Evolutionary conservation across 2,329 filamentous ascomycete species (phyloP).

Genomic region (Aspergillus jensenii): DNA sequence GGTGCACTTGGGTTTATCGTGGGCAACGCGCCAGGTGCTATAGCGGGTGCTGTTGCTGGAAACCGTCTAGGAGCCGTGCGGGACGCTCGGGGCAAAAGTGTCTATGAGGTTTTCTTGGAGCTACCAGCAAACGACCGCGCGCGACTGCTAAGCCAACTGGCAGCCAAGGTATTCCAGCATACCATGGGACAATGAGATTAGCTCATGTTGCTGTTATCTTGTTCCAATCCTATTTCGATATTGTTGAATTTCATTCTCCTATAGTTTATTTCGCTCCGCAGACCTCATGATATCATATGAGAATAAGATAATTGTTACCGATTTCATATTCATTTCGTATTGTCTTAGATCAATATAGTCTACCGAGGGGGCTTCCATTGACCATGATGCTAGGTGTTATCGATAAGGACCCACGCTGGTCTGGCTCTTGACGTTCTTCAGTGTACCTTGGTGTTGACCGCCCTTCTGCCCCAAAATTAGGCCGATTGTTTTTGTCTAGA

Average conservation of each 20-base stretch:
- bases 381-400: constrained; percentile 18
- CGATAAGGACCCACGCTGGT: constrained; percentile 25
- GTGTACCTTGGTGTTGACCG: background rate
- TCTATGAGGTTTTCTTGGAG: constrained; percentile 86
- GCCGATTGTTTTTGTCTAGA: constrained; percentile 4
- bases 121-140: constrained; percentile 80
- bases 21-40: constrained; percentile 82
- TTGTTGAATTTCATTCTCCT: background rate
- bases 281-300: background rate
- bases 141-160: constrained; percentile 77
- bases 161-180: constrained; percentile 72
- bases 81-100: constrained; percentile 90
- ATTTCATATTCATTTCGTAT: too few species aligned
- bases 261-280: background rate
- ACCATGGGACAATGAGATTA: constrained; percentile 31
- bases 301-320: too few species aligned
- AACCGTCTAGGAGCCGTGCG: constrained; percentile 87
- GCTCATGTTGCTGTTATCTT: background rate
- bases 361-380: too few species aligned
- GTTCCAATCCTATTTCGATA: background rate
- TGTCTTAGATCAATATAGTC: too few species aligned
- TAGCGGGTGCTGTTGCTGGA: constrained; percentile 89
- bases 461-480: constrained; percentile 11
- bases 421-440: background rate
- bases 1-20: constrained; percentile 93